These are phyloP conservation scores for Nematodospora anomalae DNA, from an alignment of 1,139 yeast genomes.

Conservation along the genomic window DNA sequence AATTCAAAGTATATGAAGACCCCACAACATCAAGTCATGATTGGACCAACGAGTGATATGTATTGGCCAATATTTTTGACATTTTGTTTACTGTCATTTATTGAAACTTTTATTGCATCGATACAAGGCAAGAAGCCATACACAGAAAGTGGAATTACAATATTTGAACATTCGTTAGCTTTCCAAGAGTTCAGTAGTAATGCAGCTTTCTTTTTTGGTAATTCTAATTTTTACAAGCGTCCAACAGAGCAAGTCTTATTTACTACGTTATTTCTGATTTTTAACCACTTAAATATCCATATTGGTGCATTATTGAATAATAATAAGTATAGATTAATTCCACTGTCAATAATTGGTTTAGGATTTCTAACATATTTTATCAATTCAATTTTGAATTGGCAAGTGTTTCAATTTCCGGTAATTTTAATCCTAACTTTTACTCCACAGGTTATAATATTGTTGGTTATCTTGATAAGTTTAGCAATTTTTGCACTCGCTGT, in stretches of 20 bases:
- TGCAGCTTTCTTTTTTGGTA: conserved; percentile 29
- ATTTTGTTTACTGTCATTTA: conserved; percentile 61
- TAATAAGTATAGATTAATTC: conserved; percentile 57
- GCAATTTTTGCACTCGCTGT: conserved; percentile 55
- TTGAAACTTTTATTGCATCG: conserved; percentile 69
- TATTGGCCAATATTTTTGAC: conserved; percentile 65
- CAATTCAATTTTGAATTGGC: conserved; percentile 34
- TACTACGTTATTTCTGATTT: conserved; percentile 51
- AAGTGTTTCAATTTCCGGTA: conserved; percentile 49
- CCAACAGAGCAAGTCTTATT: conserved; percentile 58
- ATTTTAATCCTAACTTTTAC: conserved; percentile 55
- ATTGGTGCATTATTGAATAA: conserved; percentile 54
- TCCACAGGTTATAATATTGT: conserved; percentile 60
- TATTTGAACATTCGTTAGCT: conserved; percentile 72
- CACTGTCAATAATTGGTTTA: conserved; percentile 58
- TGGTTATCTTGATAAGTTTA: conserved; percentile 50
- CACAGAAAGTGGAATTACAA: conserved; percentile 67
- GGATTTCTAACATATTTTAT: conserved; percentile 50
- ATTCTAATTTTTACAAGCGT: conserved; percentile 23
- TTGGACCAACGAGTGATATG: conserved; percentile 56
- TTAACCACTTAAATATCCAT: conserved; percentile 59
- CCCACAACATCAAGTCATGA: conserved; percentile 30
- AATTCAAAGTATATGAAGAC: conserved; percentile 35
- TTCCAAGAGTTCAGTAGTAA: conserved; percentile 68
- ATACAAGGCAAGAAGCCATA: conserved; percentile 59